Base-by-base conservation (phyloP, 2,329 filamentous ascomycete genomes). In the Lecanoromycetidae sp. region DNA sequence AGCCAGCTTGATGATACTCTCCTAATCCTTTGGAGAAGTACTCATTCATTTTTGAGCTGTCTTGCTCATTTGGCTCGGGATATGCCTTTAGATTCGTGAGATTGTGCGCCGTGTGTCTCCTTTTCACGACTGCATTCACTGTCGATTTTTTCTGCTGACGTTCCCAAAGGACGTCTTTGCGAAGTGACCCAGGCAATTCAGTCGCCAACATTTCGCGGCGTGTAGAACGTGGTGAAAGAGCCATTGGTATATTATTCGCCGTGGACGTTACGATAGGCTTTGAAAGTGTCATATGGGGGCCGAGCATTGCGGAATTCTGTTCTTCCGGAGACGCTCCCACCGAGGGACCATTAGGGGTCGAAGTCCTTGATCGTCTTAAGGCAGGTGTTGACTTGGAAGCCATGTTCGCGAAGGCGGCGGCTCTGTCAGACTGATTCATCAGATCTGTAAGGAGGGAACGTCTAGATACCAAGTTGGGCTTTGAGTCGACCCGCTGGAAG, bases 201-300 rank as follows among this genome's bases (percentile, higher is more conserved):
- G 86, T 93, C 7, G 86, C 83, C 48, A 98, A 75, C 91, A 98
- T 98, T 65, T 95, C 93, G 51, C 88, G 79, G 43, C 91, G 79
- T 0, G 88, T 95, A 0, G 90, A 95, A 49, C 87, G 79, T 3
- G 91, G 91, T 4, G 91, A 96, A 54, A 94, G 75, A 1, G 87
- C 84, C 23, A 80, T 78, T 46, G 85, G 54, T 17, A n/a, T n/a
- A 41, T 51, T 32, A 33, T 84, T 78, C 5, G 70, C 70, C 48
- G 80, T 80, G n/a, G 75, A 75, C 60, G 81, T 77, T 58, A 81
- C 77, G 59, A 94, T 94, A 23, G 88, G 87, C 63, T 90, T 87
- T 1, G 86, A 81, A 35, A 82, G 76, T 34, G 83, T 77, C 37
- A 80, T 70, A 58, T 82, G 79, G 48, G 69, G 67, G 33, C 74